Evolutionary conservation across 2,329 filamentous ascomycete species (phyloP).

Genomic region (Paradendryphiella salina): DNA sequence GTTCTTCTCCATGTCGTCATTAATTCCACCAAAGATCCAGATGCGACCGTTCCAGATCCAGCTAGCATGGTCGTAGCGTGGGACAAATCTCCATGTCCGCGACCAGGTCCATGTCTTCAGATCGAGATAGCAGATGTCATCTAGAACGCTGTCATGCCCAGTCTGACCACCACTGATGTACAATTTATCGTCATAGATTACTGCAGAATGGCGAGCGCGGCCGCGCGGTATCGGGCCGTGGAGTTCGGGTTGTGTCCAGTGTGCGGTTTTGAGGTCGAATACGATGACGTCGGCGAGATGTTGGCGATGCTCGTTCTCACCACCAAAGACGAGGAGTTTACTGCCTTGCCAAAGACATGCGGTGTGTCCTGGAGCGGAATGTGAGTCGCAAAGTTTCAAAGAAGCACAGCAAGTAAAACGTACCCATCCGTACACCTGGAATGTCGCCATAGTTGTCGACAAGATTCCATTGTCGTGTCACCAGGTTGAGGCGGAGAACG

Average conservation of each 20-base stretch:
- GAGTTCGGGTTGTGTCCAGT: conserved; percentile 92
- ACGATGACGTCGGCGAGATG: conserved; percentile 96
- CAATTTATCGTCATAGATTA: conserved; percentile 93
- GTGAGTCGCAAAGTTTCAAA: conserved; percentile 14
- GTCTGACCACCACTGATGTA: conserved; percentile 97
- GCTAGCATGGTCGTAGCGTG: conserved; percentile 90
- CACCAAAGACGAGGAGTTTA: conserved; percentile 95
- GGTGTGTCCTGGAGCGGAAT: conserved; percentile 70
- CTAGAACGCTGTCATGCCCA: conserved; percentile 87
- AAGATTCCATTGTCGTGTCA: conserved; percentile 87
- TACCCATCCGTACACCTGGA: conserved; percentile 94
- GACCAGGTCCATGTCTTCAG: conserved; percentile 98
- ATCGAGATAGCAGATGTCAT: conserved; percentile 96
- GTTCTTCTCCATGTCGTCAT: conserved; percentile 94
- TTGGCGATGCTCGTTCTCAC: conserved; percentile 95
- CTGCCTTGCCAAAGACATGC: conserved; percentile 91
- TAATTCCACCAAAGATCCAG: conserved; percentile 95
- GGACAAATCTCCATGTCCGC: conserved; percentile 90
- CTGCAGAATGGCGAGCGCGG: conserved; percentile 87
- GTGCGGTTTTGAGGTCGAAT: conserved; percentile 89
- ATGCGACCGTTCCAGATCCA: conserved; percentile 92
- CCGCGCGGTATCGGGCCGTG: conserved; percentile 84
- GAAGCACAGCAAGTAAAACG: conserved; percentile 24
- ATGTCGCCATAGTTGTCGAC: conserved; percentile 99
- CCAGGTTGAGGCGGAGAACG: conserved; percentile 83